phyloP scores from a whole-genome alignment of 2,329 filamentous ascomycete species.

The Xylaria arbuscula region DNA sequence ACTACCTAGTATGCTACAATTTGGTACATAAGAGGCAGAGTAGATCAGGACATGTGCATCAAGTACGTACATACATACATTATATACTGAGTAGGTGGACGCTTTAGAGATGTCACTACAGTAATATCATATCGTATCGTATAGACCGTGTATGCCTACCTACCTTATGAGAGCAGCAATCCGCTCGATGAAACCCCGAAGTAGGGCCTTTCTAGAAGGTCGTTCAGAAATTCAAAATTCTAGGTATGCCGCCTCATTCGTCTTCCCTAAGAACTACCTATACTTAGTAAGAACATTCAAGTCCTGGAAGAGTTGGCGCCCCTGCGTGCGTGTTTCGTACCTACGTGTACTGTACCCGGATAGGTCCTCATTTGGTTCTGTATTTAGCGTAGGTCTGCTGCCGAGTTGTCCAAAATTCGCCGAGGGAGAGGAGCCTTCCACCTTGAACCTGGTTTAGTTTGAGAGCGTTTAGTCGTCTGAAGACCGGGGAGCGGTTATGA shows the following conservation, averaged over 20 bases:
- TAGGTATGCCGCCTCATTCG: slow-evolving; percentile 11
- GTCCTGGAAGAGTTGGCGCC: slow-evolving; percentile 18
- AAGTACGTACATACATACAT: no score
- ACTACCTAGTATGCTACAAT: no score
- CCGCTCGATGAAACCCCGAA: slow-evolving; percentile 19
- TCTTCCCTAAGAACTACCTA: slow-evolving; percentile 35
- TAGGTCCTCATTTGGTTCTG: slow-evolving; percentile 7
- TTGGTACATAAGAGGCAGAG: not conserved
- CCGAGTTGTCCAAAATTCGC: slow-evolving; percentile 30
- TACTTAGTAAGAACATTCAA: no score
- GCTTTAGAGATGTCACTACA: not conserved
- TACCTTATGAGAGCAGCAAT: not conserved
- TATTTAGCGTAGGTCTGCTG: slow-evolving; percentile 16
- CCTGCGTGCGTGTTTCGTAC: slow-evolving; percentile 7
- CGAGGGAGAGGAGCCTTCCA: slow-evolving; percentile 22
- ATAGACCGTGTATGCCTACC: not conserved
- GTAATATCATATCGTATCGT: not conserved
- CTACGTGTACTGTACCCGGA: slow-evolving; percentile 11
- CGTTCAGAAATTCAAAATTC: slow-evolving; percentile 8
- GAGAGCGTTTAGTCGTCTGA: slow-evolving; percentile 14
- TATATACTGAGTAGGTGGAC: no score
- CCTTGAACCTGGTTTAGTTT: slow-evolving; percentile 33
- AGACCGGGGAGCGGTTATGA: slow-evolving; percentile 12
- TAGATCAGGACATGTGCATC: not conserved
- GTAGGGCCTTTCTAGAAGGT: slow-evolving; percentile 28